Evolutionary conservation across 169 alveolate species (phyloP).

Genomic region (Plasmodium ovale): DNA sequence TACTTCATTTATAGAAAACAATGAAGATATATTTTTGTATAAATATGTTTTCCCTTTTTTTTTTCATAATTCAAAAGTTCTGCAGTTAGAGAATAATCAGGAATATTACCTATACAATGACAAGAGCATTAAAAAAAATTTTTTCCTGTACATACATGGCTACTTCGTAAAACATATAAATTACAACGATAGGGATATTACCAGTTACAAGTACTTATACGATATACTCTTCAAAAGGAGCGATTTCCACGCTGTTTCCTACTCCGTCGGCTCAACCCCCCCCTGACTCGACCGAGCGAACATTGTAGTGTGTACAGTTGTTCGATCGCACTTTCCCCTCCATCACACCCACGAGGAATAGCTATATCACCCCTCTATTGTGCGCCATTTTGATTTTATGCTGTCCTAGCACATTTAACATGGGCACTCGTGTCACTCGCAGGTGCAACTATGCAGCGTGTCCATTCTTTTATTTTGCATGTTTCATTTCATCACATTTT

Average conservation of each 20-base stretch:
- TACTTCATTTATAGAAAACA: slow-evolving; percentile 22
- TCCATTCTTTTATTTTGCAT: no score
- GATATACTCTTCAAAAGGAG: slow-evolving; percentile 44
- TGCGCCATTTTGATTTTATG: no score
- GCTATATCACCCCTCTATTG: no score
- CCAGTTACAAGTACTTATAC: slow-evolving; percentile 43
- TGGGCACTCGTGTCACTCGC: no score
- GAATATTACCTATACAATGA: slow-evolving; percentile 55
- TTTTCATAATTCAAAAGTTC: slow-evolving; percentile 26
- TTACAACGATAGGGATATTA: slow-evolving; percentile 42
- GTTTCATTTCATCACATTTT: no score
- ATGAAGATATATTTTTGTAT: slow-evolving; percentile 49
- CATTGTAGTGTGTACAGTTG: not conserved
- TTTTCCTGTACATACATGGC: slow-evolving; percentile 58
- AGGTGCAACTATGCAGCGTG: no score
- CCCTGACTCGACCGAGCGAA: not conserved
- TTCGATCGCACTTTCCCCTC: no score
- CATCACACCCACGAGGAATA: no score
- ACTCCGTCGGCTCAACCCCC: not conserved
- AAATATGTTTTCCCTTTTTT: slow-evolving; percentile 59
- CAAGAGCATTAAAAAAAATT: slow-evolving; percentile 58
- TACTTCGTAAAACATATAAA: slow-evolving; percentile 69
- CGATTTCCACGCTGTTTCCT: slow-evolving; percentile 5
- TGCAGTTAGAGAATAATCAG: not conserved
- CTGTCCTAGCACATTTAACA: no score